Conservation (phyloP, 257 asterid species). For the Nemophila menziesii region DNA sequence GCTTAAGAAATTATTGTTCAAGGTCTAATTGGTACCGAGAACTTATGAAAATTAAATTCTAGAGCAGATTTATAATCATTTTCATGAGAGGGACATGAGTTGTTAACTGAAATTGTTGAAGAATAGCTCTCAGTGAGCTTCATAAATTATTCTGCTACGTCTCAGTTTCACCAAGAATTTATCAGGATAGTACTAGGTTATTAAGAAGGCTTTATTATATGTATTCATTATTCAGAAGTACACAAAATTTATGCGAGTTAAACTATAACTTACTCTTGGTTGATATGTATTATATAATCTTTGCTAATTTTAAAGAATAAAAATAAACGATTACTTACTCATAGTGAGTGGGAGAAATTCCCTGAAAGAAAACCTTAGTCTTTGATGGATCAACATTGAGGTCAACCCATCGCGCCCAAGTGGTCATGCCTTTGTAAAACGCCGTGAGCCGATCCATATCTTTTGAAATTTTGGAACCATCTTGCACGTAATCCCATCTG, state of each 20-base stretch:
- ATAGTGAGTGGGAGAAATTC: conserved; percentile 58
- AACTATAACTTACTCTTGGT: no score
- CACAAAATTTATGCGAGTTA: no score
- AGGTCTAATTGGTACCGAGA: no score
- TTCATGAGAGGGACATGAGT: no score
- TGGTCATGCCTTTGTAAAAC: conserved; percentile 47
- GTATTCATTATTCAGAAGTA: no score
- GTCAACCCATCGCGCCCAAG: conserved; percentile 63
- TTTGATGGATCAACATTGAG: conserved; percentile 40
- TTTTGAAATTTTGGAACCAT: conserved; percentile 32
- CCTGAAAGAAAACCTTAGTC: conserved; percentile 59
- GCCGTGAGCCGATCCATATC: conserved; percentile 64
- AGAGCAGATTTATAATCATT: no score
- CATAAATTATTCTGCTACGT: not conserved
- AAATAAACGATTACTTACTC: conserved; percentile 35
- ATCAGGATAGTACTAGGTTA: not conserved
- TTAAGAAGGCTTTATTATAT: no score
- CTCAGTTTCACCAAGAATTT: conserved; percentile 1
- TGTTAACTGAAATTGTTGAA: no score
- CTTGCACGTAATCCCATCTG: conserved; percentile 54
- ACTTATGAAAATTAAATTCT: not conserved
- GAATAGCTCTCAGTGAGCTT: not conserved
- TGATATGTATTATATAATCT: no score
- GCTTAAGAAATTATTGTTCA: no score
- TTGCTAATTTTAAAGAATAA: no score